Conservation (phyloP, 176 grass and related monocot species). For the Triticum aestivum region IWGSC_CS_RefSeq_v2.1 NC_057804.1:536928131-536928630, state of each 20-base stretch:
- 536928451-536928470: slow-evolving; percentile 57
- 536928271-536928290: slow-evolving; percentile 60
- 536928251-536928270: too few species aligned
- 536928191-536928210: background rate
- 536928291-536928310: slow-evolving; percentile 4
- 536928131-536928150: slow-evolving; percentile 72
- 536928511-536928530: background rate
- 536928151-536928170: slow-evolving; percentile 61
- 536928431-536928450: slow-evolving; percentile 42
- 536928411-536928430: slow-evolving; percentile 49
- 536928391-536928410: slow-evolving; percentile 88
- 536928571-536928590: too few species aligned
- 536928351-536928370: slow-evolving; percentile 86
- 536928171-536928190: slow-evolving; percentile 84
- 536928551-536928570: too few species aligned
- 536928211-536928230: too few species aligned
- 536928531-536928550: too few species aligned
- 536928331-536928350: slow-evolving; percentile 64
- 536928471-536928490: background rate
- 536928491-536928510: background rate
- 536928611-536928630: too few species aligned
- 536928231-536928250: too few species aligned
- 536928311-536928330: slow-evolving; percentile 60
- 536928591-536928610: too few species aligned
- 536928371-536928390: slow-evolving; percentile 79